These are phyloP conservation scores for Torulaspora globosa DNA, from an alignment of 1,139 yeast species.

Conservation along the genomic window DNA sequence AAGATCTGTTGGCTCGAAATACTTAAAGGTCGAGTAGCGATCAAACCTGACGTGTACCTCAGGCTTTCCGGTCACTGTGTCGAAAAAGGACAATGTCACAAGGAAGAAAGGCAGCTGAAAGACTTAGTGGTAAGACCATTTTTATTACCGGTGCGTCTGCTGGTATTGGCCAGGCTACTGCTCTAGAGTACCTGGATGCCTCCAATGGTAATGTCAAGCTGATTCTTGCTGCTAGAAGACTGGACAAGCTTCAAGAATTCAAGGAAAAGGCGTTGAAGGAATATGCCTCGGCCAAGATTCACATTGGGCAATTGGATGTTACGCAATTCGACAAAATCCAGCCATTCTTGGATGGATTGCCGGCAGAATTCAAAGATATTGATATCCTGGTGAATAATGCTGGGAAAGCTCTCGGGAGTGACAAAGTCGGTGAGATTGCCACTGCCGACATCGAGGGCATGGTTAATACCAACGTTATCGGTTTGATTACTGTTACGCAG, in stretches of 20 bases:
- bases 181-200: constrained; percentile 64
- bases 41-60: too few species aligned
- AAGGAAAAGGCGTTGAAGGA: constrained; percentile 43
- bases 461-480: constrained; percentile 71
- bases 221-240: constrained; percentile 66
- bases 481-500: constrained; percentile 67
- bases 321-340: constrained; percentile 48
- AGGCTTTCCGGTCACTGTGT: neutral
- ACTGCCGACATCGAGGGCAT: constrained; percentile 56
- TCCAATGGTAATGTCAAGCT: constrained; percentile 63
- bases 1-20: neutral
- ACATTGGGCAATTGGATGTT: constrained; percentile 58
- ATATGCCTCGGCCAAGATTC: constrained; percentile 50
- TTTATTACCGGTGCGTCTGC: constrained; percentile 47
- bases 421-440: constrained; percentile 54
- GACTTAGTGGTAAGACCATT: constrained; percentile 43
- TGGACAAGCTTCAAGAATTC: constrained; percentile 49
- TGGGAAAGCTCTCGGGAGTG: constrained; percentile 73
- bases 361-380: constrained; percentile 52
- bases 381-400: constrained; percentile 77
- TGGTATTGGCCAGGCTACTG: constrained; percentile 73
- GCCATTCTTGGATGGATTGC: constrained; percentile 49
- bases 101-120: constrained; percentile 40
- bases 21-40: neutral
- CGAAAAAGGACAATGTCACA: constrained; percentile 35